Evolutionary conservation across 2,329 filamentous ascomycete genomes (phyloP), one percentile per base, ranked within the genome.

Genomic region (Truncatella angustata): DNA sequence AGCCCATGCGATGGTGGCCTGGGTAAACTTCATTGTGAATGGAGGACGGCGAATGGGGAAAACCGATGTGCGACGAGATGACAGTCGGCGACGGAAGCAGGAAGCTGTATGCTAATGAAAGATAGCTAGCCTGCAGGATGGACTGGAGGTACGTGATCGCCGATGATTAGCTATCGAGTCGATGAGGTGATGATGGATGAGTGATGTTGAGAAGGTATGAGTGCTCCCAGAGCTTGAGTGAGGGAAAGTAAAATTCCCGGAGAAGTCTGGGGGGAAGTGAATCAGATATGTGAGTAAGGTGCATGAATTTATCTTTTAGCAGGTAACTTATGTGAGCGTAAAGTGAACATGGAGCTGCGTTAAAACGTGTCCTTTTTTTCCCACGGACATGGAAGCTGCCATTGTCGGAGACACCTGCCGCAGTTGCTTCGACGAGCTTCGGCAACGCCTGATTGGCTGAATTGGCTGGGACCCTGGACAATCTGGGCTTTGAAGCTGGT

Each of bases 21-120:
- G 79, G 76, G 88, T 87, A 75, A 96, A 85, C 84, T 88, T 90
- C 91, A 96, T 95, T 68, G 67, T 85, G 80, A 59, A 63, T 54
- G 48, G 43, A 50, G 51, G 46, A 37, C 50, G 56, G 49, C 48
- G 39, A 44, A 18, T 49, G 20, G 44, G 46, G n/a, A 34, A 28
- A 46, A 23, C 40, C 45, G 21, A n/a, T n/a, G n/a, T n/a, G 21
- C 16, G 30, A 50, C 44, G 47, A 34, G 24, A n/a, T 14, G 16
- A 20, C n/a, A 28, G 16, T 18, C 12, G 18, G 37, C 9, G 26
- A n/a, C 14, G 26, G 24, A 18, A 20, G 37, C 49, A 44, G 49
- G 49, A 44, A 51, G 49, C 49, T 51, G 37, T 43, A 24, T 44
- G 40, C 49, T 51, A 45, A 18, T 45, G 20, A 51, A 44, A 51